phyloP scores from a whole-genome alignment of 192 early-diverging fungal species.

The Phycomyces nitens region DNA sequence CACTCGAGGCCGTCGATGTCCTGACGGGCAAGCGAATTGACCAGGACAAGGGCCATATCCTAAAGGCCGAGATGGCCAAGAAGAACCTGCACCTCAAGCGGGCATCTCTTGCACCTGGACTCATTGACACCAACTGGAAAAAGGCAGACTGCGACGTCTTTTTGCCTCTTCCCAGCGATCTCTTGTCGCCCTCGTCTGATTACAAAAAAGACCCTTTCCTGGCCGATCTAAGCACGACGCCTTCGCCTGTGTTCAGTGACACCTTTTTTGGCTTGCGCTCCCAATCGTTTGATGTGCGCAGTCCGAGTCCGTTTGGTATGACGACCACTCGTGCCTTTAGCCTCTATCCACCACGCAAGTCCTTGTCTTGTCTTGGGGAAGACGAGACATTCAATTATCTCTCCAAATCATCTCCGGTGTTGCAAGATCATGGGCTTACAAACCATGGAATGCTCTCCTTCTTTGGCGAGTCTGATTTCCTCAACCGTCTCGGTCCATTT shows the following conservation, averaged over 20 bases:
- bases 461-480: conserved; percentile 41
- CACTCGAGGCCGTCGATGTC: conserved; percentile 84
- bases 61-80: conserved; percentile 99
- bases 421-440: conserved; percentile 11
- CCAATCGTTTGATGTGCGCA: conserved; percentile 35
- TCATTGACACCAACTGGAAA: background rate
- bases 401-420: conserved; percentile 45
- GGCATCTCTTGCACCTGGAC: conserved; percentile 34
- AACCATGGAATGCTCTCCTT: background rate
- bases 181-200: conserved; percentile 47
- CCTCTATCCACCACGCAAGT: background rate
- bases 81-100: conserved; percentile 95
- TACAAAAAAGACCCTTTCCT: conserved; percentile 19
- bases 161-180: conserved; percentile 50
- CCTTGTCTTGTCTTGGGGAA: background rate
- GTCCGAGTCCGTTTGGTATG: conserved; percentile 18
- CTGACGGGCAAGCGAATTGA: conserved; percentile 88
- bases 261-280: conserved; percentile 28
- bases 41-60: conserved; percentile 71
- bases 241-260: conserved; percentile 40
- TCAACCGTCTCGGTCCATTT: background rate
- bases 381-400: conserved; percentile 39
- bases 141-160: conserved; percentile 36
- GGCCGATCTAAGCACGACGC: background rate
- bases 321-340: conserved; percentile 19